Base-by-base conservation (phyloP, 2,329 filamentous ascomycete genomes). In the Phialophora macrospora region DNA sequence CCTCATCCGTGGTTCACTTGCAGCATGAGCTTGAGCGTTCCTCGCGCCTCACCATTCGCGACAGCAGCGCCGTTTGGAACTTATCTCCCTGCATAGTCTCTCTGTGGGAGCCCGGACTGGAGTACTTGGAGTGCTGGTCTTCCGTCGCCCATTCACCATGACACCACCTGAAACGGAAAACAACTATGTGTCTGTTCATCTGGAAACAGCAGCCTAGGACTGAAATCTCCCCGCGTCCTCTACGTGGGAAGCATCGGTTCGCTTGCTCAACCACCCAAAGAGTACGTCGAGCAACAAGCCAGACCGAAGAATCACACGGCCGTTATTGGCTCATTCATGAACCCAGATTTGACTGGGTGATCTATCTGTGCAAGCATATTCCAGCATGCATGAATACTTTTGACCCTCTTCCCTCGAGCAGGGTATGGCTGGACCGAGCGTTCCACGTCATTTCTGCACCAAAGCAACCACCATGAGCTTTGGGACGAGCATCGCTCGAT, bases 341-440 rank as follows among this genome's bases (percentile, higher is more conserved):
- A 51, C 48, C 48, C 48, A 51, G 48, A 14, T 51, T 8, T 12
- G 22, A 22, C 24, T 51, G 22, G 48, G 24, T 24, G 48, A 51
- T 28, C 48, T 28, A 51, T 26, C 22, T 51, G 32, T 56, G n/a
- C 22, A 56, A n/a, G 34, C 28, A 56, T 34, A 56, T 7, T n/a
- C 55, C 51, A 55, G 32, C 55, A 24, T 26, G 52, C 56, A 55
- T 54, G 51, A 26, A 30, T 55, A 62, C 22, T 55, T 56, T 62
- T 60, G 48, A 51, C 9, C 48, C 24, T 17, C 24, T 51, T 51
- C 48, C 48, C 12, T 11, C 9, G 3, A 26, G 22, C 48, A 26
- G 1, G 48, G 48, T 17, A 51, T 51, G 46, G 17, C 24, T 26
- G 6, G 11, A 14, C 20, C 24, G 11, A 14, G 46, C 46, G 24